Evolutionary conservation across 805 yeast species (phyloP), one percentile per base, ranked within the genome.

Genomic region (Yamadazyma endophytica): DNA sequence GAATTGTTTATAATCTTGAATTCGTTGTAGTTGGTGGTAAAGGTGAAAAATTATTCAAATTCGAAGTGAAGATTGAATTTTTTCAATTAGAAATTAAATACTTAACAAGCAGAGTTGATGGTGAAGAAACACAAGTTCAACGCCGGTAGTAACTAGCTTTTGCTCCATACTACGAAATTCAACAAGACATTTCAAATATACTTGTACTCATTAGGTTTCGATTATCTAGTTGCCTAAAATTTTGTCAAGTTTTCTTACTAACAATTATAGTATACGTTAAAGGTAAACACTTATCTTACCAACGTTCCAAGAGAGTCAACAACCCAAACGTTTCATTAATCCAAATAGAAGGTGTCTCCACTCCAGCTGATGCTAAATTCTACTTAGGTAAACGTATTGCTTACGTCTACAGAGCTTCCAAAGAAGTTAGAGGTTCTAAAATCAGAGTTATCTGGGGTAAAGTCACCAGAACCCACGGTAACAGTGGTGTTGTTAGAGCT

Each of bases 371-470:
- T 50, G 97, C 98, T 60, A 83, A 86, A 76, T 92, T 92, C 82
- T 92, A 92, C 94, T 80, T 92, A 61, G 98, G 98, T 77, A 92
- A 92, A 87, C 86, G 96, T 72, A 82, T 92, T 54, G 98, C 97
- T 59, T 92, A 86, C 81, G 97, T 92, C 60, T 92, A 92, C 97
- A 86, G 95, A 75, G 96, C 95, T 67, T 73, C 84, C 63, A 92
- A 88, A 79, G 97, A 89, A 77, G 73, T 89, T 66, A 85, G 95
- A 82, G 97, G 97, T 71, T 75, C 97, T 59, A 90, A 92, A 80
- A 86, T 90, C 78, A 87, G 97, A 79, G 97, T 92, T 63, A 88
- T 92, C 77, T 92, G 98, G 98, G 98, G 98, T 73, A 90, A 90
- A 79, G 79, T 92, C 56, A 76, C 94, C 75, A 89, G 97, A 82